Evolutionary conservation across 352 stramenopile genomes (phyloP).

Genomic region (Globisporangium recalcitrans): DNA sequence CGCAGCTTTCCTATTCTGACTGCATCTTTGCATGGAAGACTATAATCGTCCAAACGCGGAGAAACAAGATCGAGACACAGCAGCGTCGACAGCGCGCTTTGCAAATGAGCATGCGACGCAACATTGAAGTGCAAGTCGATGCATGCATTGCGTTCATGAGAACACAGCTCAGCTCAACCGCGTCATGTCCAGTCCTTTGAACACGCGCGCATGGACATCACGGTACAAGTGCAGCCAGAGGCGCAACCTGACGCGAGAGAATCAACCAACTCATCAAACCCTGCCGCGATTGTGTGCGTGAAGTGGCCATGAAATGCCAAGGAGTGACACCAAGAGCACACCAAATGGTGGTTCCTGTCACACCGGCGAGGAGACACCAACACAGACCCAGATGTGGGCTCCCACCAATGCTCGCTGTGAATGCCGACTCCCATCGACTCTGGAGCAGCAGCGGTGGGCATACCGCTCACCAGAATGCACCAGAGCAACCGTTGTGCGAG

Average conservation of each 20-base stretch:
- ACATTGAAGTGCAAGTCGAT: slow-evolving; percentile 7
- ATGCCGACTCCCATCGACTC: slow-evolving; percentile 2
- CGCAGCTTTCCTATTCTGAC: background rate
- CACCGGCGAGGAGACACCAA: no score
- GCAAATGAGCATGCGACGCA: background rate
- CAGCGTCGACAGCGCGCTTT: background rate
- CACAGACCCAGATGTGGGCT: background rate
- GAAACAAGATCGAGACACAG: background rate
- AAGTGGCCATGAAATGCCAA: background rate
- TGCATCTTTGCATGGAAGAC: background rate
- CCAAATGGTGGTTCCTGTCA: no score
- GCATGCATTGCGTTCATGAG: background rate
- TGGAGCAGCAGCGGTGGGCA: slow-evolving; percentile 1
- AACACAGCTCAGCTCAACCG: no score
- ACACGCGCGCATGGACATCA: background rate
- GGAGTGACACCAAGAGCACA: no score
- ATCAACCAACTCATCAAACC: no score
- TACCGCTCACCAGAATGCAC: background rate
- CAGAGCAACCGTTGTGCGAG: background rate
- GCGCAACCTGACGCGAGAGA: no score
- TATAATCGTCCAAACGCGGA: background rate
- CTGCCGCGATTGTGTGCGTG: background rate
- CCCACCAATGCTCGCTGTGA: slow-evolving; percentile 1
- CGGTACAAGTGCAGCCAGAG: background rate
- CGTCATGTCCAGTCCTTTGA: background rate